These are phyloP conservation scores for Xylariales sp. DNA, from an alignment of 2,329 filamentous ascomycete species.

Conservation along the genomic window DNA sequence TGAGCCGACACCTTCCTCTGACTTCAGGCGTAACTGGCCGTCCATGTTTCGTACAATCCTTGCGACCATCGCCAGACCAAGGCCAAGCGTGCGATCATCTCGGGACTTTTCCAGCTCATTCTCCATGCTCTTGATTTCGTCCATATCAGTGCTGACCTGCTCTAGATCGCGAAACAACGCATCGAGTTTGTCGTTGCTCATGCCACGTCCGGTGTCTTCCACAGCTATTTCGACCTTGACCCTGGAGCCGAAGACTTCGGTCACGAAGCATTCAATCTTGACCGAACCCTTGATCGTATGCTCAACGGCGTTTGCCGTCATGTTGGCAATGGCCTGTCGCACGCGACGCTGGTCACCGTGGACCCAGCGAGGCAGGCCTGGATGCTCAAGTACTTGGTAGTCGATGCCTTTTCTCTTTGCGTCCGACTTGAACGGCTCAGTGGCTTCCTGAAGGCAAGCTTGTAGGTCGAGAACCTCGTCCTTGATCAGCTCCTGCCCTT, in stretches of 20 bases:
- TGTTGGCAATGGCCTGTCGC: constrained; percentile 77
- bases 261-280: constrained; percentile 64
- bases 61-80: constrained; percentile 85
- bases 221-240: constrained; percentile 70
- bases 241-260: constrained; percentile 46
- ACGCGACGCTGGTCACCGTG: constrained; percentile 75
- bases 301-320: constrained; percentile 80
- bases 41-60: constrained; percentile 87
- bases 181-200: constrained; percentile 50
- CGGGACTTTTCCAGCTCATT: constrained; percentile 25
- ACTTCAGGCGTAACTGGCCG: constrained; percentile 78
- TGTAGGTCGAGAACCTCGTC: constrained; percentile 74
- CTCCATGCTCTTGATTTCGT: constrained; percentile 22
- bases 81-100: constrained; percentile 55
- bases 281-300: constrained; percentile 66
- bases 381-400: constrained; percentile 64
- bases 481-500: constrained; percentile 72
- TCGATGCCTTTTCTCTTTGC: constrained; percentile 69
- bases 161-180: constrained; percentile 55
- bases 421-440: constrained; percentile 67
- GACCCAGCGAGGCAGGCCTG: constrained; percentile 65
- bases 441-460: constrained; percentile 70
- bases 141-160: constrained; percentile 47
- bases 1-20: constrained; percentile 76
- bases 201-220: constrained; percentile 70